Base-by-base conservation (phyloP, 2,329 filamentous ascomycete genomes). In the Curvularia sp. region DNA sequence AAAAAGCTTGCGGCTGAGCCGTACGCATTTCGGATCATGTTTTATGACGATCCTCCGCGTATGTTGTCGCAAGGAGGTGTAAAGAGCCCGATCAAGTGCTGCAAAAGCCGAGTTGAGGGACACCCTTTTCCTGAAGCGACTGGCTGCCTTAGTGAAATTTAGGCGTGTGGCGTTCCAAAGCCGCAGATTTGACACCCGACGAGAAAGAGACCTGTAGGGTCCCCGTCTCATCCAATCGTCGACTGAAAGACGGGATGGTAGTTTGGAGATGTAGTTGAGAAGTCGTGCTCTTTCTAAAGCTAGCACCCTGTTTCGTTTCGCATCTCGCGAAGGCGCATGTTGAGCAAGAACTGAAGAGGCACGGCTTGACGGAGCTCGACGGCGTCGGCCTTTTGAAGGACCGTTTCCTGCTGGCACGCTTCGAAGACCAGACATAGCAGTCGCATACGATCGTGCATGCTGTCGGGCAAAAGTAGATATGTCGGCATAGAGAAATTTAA, bases 201-300 rank as follows among this genome's bases (percentile, higher is more conserved):
- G 72, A 15, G 38, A 43, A 23, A 76, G 58, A 18, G 72, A 73
- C 28, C 73, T 56, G 54, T 74, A 75, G 43, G 65, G 66, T n/a
- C 72, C 73, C 28, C 68, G 49, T 41, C 52, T 57, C 19, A 61
- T 51, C 18, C 55, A 49, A 10, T 30, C 28, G 10, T 28, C 5
- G 2, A 2, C 25, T 9, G 39, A 27, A 15, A 57, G 30, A 21
- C 19, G 13, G 21, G 58, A 10, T 25, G 59, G 53, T 6, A 57
- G 34, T 36, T 49, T 49, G 25, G 56, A 42, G 55, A 69, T 32
- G 36, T 64, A 59, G 2, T 56, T 63, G 19, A 49, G 28, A 12
- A 63, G 49, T 28, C 63, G 60, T 38, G 39, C 28, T 18, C 38
- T 49, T 23, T 61, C 62, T 7, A 61, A n/a, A 12, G 28, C 27